These are phyloP conservation scores for Sherardia arvensis DNA, from an alignment of 257 asterid genomes.

Conservation along the genomic window DNA sequence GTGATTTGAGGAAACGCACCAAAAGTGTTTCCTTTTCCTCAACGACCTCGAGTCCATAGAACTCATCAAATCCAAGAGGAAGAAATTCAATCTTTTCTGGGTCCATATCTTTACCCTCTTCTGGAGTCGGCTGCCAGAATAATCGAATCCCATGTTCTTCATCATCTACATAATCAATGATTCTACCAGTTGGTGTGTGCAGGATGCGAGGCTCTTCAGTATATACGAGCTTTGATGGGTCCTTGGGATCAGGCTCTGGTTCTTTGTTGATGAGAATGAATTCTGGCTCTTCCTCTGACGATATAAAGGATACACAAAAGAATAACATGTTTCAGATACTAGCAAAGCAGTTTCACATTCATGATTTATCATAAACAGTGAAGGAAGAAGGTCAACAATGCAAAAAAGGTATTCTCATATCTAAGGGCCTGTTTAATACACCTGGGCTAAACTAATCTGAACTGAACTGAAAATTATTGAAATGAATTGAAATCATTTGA, in stretches of 20 bases:
- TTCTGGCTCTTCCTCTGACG: slow-evolving; percentile 66
- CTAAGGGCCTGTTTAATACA: too few relatives aligned
- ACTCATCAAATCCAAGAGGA: slow-evolving; percentile 84
- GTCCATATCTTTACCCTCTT: slow-evolving; percentile 51
- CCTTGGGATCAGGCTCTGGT: slow-evolving; percentile 86
- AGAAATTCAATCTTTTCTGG: slow-evolving; percentile 59
- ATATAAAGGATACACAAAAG: slow-evolving; percentile 7
- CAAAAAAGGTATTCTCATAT: neutral
- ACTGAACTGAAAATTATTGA: too few relatives aligned
- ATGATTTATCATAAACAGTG: too few relatives aligned
- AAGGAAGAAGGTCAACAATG: neutral
- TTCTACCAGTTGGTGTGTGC: slow-evolving; percentile 86
- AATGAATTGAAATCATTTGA: too few relatives aligned
- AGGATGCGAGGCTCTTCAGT: slow-evolving; percentile 78
- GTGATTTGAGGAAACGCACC: slow-evolving; percentile 25
- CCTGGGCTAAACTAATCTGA: too few relatives aligned
- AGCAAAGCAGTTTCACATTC: neutral
- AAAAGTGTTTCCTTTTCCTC: slow-evolving; percentile 24
- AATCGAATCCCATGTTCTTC: slow-evolving; percentile 80
- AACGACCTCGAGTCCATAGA: slow-evolving; percentile 45
- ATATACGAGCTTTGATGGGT: slow-evolving; percentile 61
- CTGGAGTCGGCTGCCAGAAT: slow-evolving; percentile 67
- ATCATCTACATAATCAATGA: slow-evolving; percentile 77
- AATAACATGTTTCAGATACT: neutral
- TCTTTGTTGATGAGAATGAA: slow-evolving; percentile 68